Percentiles rank a stretch among this genome's conserved stretches.
These are phyloP conservation scores for Hypoxylon sp. DNA, from an alignment of 2,329 filamentous ascomycete species.

Conservation along the genomic window DNA sequence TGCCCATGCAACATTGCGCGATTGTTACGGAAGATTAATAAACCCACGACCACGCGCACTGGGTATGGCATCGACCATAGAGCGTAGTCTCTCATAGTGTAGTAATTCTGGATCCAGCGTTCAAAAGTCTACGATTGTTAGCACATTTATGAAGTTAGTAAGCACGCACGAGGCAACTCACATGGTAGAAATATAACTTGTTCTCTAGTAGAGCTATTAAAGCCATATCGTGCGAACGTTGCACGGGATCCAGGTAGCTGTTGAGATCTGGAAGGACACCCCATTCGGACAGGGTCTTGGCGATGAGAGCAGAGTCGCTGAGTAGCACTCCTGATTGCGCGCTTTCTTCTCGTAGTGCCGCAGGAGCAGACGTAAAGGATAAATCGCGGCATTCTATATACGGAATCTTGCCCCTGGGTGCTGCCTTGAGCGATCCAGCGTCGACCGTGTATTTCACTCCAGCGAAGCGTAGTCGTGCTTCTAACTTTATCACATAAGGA, in stretches of 20 bases:
- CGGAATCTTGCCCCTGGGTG: constrained; percentile 73
- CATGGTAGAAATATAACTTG: constrained; percentile 70
- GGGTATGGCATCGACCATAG: constrained; percentile 67
- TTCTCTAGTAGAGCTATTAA: constrained; percentile 72
- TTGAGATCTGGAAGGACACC: constrained; percentile 66
- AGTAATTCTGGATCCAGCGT: constrained; percentile 72
- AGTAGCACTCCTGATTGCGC: constrained; percentile 51
- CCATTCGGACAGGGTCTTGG: constrained; percentile 59
- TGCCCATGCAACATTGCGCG: constrained; percentile 67
- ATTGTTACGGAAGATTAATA: constrained; percentile 62
- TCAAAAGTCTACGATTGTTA: constrained; percentile 60
- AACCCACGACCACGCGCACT: constrained; percentile 65
- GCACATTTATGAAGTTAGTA: neutral
- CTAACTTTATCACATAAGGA: constrained; percentile 74
- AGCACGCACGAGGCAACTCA: constrained; percentile 44
- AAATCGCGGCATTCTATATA: constrained; percentile 62
- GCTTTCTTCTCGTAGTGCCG: constrained; percentile 1
- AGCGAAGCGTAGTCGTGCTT: constrained; percentile 71
- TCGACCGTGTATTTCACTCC: constrained; percentile 62
- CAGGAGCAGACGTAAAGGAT: neutral
- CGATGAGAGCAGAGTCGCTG: constrained; percentile 71
- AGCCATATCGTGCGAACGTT: constrained; percentile 65
- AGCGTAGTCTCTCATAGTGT: constrained; percentile 68
- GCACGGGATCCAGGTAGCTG: constrained; percentile 55
- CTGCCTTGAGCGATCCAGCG: constrained; percentile 61